Percentiles rank a stretch among this genome's conserved stretches.
These are phyloP conservation scores for Dryas drummondii DNA, from an alignment of 306 rosid genomes.

Conservation along the genomic window DNA sequence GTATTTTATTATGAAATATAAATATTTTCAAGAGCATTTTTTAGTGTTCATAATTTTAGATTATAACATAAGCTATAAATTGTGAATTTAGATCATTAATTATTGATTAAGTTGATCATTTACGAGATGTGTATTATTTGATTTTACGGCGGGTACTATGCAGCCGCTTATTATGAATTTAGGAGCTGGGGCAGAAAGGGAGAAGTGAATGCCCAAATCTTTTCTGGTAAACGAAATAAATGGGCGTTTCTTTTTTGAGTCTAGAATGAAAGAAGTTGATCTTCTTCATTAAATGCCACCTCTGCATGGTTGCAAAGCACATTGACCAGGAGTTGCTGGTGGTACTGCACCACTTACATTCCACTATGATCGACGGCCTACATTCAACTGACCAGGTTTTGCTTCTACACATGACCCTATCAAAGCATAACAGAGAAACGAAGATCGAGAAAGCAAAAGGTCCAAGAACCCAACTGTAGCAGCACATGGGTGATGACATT, in stretches of 20 bases:
- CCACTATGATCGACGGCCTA: neutral
- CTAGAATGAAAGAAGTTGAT: slow-evolving; percentile 18
- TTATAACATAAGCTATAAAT: too few relatives aligned
- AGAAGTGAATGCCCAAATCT: slow-evolving; percentile 30
- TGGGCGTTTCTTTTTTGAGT: slow-evolving; percentile 16
- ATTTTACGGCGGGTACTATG: too few relatives aligned
- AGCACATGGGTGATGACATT: slow-evolving; percentile 59
- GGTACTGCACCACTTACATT: too few relatives aligned
- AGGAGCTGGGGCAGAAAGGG: slow-evolving; percentile 10
- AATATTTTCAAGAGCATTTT: too few relatives aligned
- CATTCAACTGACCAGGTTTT: neutral
- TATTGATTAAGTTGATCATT: too few relatives aligned
- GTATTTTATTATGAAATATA: too few relatives aligned
- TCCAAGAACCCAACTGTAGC: neutral
- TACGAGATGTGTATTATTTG: too few relatives aligned
- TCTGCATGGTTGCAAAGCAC: neutral
- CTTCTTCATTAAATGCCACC: slow-evolving; percentile 9
- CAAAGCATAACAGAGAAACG: slow-evolving; percentile 15
- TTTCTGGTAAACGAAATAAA: slow-evolving; percentile 31
- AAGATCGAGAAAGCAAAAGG: neutral
- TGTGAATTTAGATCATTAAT: too few relatives aligned
- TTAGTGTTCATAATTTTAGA: too few relatives aligned
- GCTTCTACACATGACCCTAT: neutral
- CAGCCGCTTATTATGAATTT: slow-evolving; percentile 19
- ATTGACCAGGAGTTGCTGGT: too few relatives aligned